phyloP scores from a whole-genome alignment of 106 monocot species.

The Triglochin maritima region DNA sequence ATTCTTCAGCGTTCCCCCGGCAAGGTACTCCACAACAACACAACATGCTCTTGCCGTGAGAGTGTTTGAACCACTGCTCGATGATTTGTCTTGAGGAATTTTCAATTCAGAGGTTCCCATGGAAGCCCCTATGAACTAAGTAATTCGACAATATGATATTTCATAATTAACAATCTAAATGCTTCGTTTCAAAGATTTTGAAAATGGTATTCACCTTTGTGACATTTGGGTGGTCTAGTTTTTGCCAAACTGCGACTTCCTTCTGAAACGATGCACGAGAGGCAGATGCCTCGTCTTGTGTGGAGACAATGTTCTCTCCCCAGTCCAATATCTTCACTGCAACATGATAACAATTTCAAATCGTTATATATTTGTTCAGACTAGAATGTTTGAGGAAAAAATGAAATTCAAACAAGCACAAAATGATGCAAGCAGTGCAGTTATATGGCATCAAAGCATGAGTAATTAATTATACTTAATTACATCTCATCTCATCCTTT shows the following conservation, averaged over 20 bases:
- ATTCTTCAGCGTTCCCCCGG: conserved; percentile 55
- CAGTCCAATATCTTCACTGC: conserved; percentile 71
- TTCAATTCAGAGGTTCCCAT: conserved; percentile 65
- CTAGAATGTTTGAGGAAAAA: background rate
- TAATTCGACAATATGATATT: background rate
- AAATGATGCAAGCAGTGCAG: too few relatives aligned
- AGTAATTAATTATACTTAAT: too few relatives aligned
- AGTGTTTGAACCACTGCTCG: conserved; percentile 9
- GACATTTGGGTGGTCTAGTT: conserved; percentile 68
- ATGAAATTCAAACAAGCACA: background rate
- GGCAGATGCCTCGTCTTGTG: conserved; percentile 48
- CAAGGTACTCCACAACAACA: conserved; percentile 59
- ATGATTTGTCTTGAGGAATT: conserved; percentile 42
- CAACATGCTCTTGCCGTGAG: conserved; percentile 35
- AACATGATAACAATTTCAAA: conserved; percentile 2
- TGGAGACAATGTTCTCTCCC: conserved; percentile 57
- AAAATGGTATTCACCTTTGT: conserved; percentile 33
- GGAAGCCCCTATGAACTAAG: conserved; percentile 69
- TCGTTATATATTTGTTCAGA: background rate
- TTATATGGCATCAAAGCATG: too few relatives aligned
- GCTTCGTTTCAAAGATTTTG: background rate
- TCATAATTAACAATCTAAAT: background rate
- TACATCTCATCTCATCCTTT: too few relatives aligned
- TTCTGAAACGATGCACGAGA: conserved; percentile 45
- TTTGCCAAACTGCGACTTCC: conserved; percentile 72